Evolutionary conservation across 106 monocot genomes (phyloP), one percentile per base, ranked within the genome.

Genomic region (Allium cepa): DNA sequence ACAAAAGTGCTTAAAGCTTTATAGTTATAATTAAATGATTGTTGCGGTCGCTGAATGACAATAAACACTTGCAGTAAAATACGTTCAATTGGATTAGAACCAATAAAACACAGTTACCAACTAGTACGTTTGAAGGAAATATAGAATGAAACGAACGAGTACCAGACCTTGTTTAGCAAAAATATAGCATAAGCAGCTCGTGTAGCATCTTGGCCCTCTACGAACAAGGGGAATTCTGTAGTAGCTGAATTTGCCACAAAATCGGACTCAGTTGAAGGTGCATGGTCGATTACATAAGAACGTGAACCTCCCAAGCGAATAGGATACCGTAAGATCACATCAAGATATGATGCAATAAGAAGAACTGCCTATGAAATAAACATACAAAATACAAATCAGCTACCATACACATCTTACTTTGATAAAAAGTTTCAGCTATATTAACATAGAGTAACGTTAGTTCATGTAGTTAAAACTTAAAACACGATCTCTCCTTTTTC

Each of bases 181-280:
- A 99, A 99, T 49, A 99, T 80, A 50, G 93, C 93, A 68, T 99
- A 93, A 14, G 99, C 79, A 67, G 99, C 84, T 80, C 83, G 84
- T 17, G 99, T 99, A 49, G 87, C 77, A 63, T 99, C 93, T 64
- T 93, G 99, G n/a, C 87, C 90, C 69, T 99, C 99, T 46, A 90
- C 68, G 75, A 93, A 99, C 9, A 99, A 83, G 26, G 93, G 93
- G 66, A 99, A 99, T 47, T 99, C 90, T 50, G 77, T 72, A 27
- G 49, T 48, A 27, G 48, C 62, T 53, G 73, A 55, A 79, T 18
- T 82, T 64, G 56, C 71, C 45, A 64, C 47, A 17, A 49, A 78
- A 46, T 84, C 80, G 72, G 80, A 75, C 52, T 89, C 89, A 45
- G 67, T 61, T 69, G 75, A 87, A 59, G 92, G 93, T 26, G 93